A percentile compares a stretch with the other conserved stretches of the same genome.
Evolutionary conservation across 192 early-diverging fungal species (phyloP).

Genomic region (Coemansia nantahalensis): DNA sequence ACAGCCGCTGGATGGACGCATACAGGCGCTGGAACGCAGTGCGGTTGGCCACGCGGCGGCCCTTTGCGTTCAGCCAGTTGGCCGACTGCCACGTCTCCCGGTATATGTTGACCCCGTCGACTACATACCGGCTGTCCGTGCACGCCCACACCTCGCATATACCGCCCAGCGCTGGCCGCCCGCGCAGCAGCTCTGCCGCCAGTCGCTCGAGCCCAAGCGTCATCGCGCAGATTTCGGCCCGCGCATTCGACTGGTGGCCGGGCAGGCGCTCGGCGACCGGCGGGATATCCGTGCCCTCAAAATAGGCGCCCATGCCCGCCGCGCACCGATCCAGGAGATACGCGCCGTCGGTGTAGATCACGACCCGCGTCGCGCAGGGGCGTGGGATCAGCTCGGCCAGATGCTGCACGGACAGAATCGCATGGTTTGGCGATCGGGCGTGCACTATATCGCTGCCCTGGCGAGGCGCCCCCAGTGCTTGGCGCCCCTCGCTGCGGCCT

Average conservation of each 20-base stretch:
- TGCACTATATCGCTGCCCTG: conserved; percentile 26
- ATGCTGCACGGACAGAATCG: conserved; percentile 34
- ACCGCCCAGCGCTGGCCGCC: background rate
- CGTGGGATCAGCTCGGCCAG: conserved; percentile 37
- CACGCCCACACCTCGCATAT: conserved; percentile 40
- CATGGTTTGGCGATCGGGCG: conserved; percentile 31
- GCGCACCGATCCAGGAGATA: conserved; percentile 26
- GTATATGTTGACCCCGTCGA: conserved; percentile 42
- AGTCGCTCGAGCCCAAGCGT: conserved; percentile 17
- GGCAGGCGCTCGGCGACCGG: conserved; percentile 25
- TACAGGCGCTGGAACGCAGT: conserved; percentile 26
- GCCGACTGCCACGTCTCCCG: conserved; percentile 34
- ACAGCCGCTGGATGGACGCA: conserved; percentile 5
- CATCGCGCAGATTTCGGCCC: conserved; percentile 39
- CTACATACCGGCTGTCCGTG: conserved; percentile 46
- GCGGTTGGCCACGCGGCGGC: conserved; percentile 40
- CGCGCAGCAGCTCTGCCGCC: background rate
- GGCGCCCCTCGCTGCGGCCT: background rate
- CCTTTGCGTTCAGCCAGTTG: conserved; percentile 39
- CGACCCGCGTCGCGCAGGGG: conserved; percentile 8
- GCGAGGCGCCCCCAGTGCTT: background rate
- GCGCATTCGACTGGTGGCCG: conserved; percentile 35
- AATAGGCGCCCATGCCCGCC: conserved; percentile 42
- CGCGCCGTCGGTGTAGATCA: conserved; percentile 40
- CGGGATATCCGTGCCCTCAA: conserved; percentile 13